Evolutionary conservation across 2,329 filamentous ascomycete species (phyloP).

Genomic region (Colletotrichum tanaceti): DNA sequence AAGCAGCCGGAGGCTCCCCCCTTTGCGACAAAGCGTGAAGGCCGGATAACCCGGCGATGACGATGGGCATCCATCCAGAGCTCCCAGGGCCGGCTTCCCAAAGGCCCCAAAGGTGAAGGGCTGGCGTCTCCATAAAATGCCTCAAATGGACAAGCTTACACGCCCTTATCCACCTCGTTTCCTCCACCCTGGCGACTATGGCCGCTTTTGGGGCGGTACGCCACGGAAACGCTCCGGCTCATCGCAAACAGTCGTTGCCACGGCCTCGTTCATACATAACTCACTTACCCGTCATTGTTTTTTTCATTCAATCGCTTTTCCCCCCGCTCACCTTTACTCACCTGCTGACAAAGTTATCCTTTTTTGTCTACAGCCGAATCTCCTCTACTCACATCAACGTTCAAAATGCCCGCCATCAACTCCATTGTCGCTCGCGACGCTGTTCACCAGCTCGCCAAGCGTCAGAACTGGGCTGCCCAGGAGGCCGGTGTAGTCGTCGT

Average conservation of each 20-base stretch:
- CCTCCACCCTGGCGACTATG: constrained; percentile 3
- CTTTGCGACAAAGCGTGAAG: neutral
- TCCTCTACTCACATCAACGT: constrained; percentile 42
- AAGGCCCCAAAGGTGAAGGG: neutral
- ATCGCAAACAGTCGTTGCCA: constrained; percentile 22
- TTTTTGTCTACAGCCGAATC: constrained; percentile 13
- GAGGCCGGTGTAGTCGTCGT: constrained; percentile 57
- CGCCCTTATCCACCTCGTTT: constrained; percentile 10
- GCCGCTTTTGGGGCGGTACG: constrained; percentile 6
- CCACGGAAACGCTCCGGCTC: neutral
- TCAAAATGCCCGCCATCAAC: constrained; percentile 57
- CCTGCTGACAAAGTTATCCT: constrained; percentile 13
- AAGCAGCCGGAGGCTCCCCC: constrained; percentile 14
- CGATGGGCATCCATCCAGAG: constrained; percentile 20
- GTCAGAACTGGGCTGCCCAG: constrained; percentile 54
- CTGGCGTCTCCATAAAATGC: constrained; percentile 35
- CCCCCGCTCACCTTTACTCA: neutral
- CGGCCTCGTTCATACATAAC: constrained; percentile 36
- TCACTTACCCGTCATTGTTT: constrained; percentile 18
- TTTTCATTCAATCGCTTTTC: neutral
- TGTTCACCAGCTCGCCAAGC: constrained; percentile 55
- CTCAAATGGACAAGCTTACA: constrained; percentile 32
- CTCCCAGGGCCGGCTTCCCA: constrained; percentile 4
- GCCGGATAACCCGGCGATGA: constrained; percentile 38
- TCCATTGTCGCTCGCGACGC: constrained; percentile 53